phyloP scores from a whole-genome alignment of 2,329 filamentous ascomycete species.

The Exophiala dermatitidis region DNA sequence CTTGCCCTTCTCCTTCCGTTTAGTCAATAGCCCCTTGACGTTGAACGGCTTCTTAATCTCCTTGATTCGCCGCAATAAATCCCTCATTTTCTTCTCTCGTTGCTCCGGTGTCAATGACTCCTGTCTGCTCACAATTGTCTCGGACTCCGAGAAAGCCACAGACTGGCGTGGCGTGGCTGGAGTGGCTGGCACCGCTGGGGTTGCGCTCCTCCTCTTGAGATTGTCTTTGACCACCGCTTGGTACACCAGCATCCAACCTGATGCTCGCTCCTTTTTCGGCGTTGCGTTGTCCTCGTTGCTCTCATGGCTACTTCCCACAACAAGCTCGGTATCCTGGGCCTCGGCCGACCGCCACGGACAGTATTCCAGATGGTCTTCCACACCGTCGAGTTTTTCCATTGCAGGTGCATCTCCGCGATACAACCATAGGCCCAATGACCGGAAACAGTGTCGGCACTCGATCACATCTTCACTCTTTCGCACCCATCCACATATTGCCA shows the following conservation, averaged over 20 bases:
- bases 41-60: slow-evolving; percentile 30
- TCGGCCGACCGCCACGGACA: slow-evolving; percentile 58
- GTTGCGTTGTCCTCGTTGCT: background rate
- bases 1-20: slow-evolving; percentile 19
- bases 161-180: background rate
- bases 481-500: slow-evolving; percentile 71
- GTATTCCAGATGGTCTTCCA: slow-evolving; percentile 71
- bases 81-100: slow-evolving; percentile 31
- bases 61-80: slow-evolving; percentile 32
- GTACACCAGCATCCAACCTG: slow-evolving; percentile 25
- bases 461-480: slow-evolving; percentile 55
- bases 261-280: slow-evolving; percentile 17
- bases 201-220: slow-evolving; percentile 10
- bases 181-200: background rate
- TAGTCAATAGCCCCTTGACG: slow-evolving; percentile 23
- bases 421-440: slow-evolving; percentile 87
- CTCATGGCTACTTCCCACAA: slow-evolving; percentile 1
- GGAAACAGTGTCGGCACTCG: slow-evolving; percentile 77
- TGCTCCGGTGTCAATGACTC: slow-evolving; percentile 22
- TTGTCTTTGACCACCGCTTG: slow-evolving; percentile 22
- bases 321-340: slow-evolving; percentile 25
- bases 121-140: background rate
- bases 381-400: slow-evolving; percentile 60
- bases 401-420: slow-evolving; percentile 60
- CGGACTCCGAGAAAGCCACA: slow-evolving; percentile 4